Conservation (phyloP, 139 green algal species). For the Picochlorum sp. region DNA sequence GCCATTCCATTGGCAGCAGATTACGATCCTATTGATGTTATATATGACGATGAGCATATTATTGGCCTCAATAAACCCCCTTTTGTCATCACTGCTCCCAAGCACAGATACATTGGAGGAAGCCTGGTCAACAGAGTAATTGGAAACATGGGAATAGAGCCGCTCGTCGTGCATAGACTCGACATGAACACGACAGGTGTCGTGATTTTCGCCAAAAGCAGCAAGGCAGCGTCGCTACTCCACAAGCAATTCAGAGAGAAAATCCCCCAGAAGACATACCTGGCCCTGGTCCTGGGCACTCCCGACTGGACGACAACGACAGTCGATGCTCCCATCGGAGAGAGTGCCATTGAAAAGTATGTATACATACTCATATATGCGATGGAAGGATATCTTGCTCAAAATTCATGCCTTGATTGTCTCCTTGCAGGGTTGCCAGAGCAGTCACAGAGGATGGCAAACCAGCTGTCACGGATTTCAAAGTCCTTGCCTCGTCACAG, state of each 20-base stretch:
- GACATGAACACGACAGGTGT: slow-evolving; percentile 77
- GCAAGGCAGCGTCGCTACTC: slow-evolving; percentile 38
- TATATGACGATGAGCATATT: slow-evolving; percentile 67
- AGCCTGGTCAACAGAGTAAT: slow-evolving; percentile 74
- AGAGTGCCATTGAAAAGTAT: slow-evolving; percentile 33
- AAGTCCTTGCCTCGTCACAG: slow-evolving; percentile 27
- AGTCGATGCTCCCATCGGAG: slow-evolving; percentile 53
- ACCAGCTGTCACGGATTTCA: slow-evolving; percentile 48
- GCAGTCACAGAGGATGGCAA: slow-evolving; percentile 30
- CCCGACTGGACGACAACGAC: slow-evolving; percentile 22
- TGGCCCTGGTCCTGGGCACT: slow-evolving; percentile 51
- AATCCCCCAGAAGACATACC: slow-evolving; percentile 56
- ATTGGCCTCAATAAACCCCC: slow-evolving; percentile 74
- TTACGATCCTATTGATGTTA: slow-evolving; percentile 38
- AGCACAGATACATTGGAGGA: slow-evolving; percentile 54
- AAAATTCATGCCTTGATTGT: background rate
- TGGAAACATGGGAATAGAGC: slow-evolving; percentile 20
- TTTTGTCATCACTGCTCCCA: slow-evolving; percentile 56
- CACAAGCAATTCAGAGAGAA: slow-evolving; percentile 60
- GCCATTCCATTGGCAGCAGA: slow-evolving; percentile 50
- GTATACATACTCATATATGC: background rate
- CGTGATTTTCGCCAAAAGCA: slow-evolving; percentile 66
- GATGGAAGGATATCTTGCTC: background rate
- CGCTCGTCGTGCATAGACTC: slow-evolving; percentile 52
- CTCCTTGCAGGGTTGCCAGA: slow-evolving; percentile 21